These are phyloP conservation scores for Acephala macrosclerotiorum DNA, from an alignment of 2,329 filamentous ascomycete species.

Conservation along the genomic window DNA sequence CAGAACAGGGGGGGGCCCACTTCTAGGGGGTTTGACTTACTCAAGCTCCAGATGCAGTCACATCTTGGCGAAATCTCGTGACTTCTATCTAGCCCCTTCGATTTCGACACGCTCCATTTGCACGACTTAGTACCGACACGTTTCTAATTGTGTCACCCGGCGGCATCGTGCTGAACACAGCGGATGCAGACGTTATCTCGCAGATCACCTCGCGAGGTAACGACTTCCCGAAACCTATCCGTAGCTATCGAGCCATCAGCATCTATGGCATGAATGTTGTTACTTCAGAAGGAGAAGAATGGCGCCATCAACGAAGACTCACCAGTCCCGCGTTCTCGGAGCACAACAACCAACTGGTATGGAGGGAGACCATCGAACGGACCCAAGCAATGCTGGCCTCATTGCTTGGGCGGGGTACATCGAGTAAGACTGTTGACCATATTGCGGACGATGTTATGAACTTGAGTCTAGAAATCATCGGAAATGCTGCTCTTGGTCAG, in stretches of 20 bases:
- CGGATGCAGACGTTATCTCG: slow-evolving; percentile 62
- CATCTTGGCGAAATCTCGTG: slow-evolving; percentile 27
- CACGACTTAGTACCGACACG: slow-evolving; percentile 51
- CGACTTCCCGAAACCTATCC: slow-evolving; percentile 41
- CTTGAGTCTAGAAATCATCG: too few species aligned
- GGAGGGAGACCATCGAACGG: slow-evolving; percentile 55
- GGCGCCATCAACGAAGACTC: slow-evolving; percentile 40
- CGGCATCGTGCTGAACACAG: slow-evolving; percentile 60
- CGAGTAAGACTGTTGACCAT: slow-evolving; percentile 48
- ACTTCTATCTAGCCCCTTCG: slow-evolving; percentile 28
- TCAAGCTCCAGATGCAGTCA: slow-evolving; percentile 16
- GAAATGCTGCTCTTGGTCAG: too few species aligned
- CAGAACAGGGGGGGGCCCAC: too few species aligned
- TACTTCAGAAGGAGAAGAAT: slow-evolving; percentile 38
- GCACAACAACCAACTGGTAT: slow-evolving; percentile 52
- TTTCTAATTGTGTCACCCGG: slow-evolving; percentile 69
- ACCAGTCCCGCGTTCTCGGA: slow-evolving; percentile 40
- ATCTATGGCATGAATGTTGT: slow-evolving; percentile 41
- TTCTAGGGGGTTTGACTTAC: too few species aligned
- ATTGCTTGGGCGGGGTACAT: slow-evolving; percentile 45
- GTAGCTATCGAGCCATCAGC: slow-evolving; percentile 37
- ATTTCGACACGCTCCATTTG: slow-evolving; percentile 30
- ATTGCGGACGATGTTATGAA: too few species aligned
- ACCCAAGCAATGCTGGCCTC: slow-evolving; percentile 48
- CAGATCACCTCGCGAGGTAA: slow-evolving; percentile 36